phyloP scores from a whole-genome alignment of 768 basidiomycete genomes.

The Amylocystis lapponica region DNA sequence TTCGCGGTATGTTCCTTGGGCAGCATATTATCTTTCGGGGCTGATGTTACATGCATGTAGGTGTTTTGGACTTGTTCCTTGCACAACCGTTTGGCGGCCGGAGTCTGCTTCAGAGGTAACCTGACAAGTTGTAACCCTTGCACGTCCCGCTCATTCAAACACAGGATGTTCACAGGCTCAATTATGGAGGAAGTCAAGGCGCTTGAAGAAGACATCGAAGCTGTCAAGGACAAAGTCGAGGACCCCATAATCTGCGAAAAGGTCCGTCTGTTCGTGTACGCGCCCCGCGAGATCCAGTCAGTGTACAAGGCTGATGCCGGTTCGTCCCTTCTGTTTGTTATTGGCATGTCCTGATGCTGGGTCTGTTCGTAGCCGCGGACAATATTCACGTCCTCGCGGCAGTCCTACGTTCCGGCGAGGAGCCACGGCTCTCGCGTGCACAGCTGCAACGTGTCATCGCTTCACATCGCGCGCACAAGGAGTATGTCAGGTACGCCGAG shows the following conservation, averaged over 20 bases:
- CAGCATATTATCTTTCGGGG: conserved; percentile 1
- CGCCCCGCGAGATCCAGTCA: conserved; percentile 83
- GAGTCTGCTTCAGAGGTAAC: conserved; percentile 81
- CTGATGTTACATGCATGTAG: conserved; percentile 23
- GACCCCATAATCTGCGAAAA: conserved; percentile 87
- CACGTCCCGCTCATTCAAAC: neutral
- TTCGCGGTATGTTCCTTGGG: conserved; percentile 79
- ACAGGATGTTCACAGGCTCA: conserved; percentile 93
- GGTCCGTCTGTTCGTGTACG: conserved; percentile 79
- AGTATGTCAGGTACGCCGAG: conserved; percentile 61
- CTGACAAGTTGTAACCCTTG: no score
- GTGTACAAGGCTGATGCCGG: conserved; percentile 77
- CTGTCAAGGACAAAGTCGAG: conserved; percentile 84
- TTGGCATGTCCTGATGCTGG: neutral
- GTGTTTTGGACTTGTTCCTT: conserved; percentile 87
- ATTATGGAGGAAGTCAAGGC: conserved; percentile 83
- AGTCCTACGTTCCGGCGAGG: conserved; percentile 73
- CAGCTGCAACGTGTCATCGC: conserved; percentile 80
- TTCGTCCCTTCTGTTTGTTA: conserved; percentile 28
- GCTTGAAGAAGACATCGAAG: conserved; percentile 81
- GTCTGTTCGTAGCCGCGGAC: conserved; percentile 45
- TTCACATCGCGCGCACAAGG: conserved; percentile 70
- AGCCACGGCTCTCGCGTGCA: conserved; percentile 65
- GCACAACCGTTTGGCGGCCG: conserved; percentile 95
- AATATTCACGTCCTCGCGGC: conserved; percentile 71